Conservation (phyloP, 2,329 filamentous ascomycete species). For the Fusarium ramigenum region DNA sequence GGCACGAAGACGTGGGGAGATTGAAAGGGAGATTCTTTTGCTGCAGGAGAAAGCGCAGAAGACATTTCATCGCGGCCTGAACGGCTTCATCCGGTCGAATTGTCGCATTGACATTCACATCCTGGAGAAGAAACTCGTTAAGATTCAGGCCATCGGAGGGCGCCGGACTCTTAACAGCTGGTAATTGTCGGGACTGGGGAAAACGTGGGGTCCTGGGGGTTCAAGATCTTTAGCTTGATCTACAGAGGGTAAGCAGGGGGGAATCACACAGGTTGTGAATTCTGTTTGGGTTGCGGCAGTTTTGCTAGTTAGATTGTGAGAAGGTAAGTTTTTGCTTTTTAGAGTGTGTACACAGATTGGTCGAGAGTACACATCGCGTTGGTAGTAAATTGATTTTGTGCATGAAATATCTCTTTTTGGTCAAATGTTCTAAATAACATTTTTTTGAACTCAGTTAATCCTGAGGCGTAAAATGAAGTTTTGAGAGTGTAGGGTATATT, state of each 20-base stretch:
- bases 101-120: no score
- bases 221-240: background rate
- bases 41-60: background rate
- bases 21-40: fast-evolving
- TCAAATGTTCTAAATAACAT: no score
- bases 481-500: background rate
- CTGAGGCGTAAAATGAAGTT: background rate
- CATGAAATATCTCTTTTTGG: no score
- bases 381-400: background rate
- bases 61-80: fast-evolving
- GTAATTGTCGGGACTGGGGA: background rate
- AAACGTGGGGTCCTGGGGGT: background rate
- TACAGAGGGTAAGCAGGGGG: fast-evolving
- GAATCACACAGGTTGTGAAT: fast-evolving
- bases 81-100: no score
- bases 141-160: background rate
- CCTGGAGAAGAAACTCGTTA: background rate
- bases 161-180: background rate
- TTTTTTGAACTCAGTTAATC: background rate
- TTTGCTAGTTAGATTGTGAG: background rate
- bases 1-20: background rate
- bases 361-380: fast-evolving
- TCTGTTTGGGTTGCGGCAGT: fast-evolving
- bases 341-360: fast-evolving
- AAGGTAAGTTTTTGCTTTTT: fast-evolving